Conservation (phyloP, 2,329 filamentous ascomycete genomes). For the Pseudonectria buxi region DNA sequence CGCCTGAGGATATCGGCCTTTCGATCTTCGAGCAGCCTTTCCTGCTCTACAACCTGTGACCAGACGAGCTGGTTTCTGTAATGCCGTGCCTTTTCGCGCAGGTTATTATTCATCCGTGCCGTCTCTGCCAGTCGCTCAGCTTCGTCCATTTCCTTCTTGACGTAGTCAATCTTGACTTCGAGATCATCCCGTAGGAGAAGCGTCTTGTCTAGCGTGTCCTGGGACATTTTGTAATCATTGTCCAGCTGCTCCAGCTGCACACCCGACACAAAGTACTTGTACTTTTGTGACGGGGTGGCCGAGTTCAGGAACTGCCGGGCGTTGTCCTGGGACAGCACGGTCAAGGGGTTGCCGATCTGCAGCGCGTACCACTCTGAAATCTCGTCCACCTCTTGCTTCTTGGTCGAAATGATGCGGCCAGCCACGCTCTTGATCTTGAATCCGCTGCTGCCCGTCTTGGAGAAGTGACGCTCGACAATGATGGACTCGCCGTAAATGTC, state of each 20-base stretch:
- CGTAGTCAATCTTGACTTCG: conserved; percentile 24
- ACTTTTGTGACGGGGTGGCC: conserved; percentile 77
- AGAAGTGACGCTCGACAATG: conserved; percentile 85
- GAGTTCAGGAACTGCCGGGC: conserved; percentile 87
- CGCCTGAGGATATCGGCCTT: conserved; percentile 23
- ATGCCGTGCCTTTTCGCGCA: conserved; percentile 54
- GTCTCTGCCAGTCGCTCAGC: conserved; percentile 59
- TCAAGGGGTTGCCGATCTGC: conserved; percentile 95
- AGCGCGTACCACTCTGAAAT: conserved; percentile 89
- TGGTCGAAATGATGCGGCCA: conserved; percentile 68
- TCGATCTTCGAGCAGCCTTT: conserved; percentile 42
- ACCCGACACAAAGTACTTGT: conserved; percentile 92
- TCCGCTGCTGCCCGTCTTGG: conserved; percentile 62
- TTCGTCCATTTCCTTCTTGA: conserved; percentile 42
- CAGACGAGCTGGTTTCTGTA: conserved; percentile 69
- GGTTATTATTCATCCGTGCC: conserved; percentile 58
- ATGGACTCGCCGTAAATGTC: conserved; percentile 80
- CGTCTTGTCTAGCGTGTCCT: conserved; percentile 67
- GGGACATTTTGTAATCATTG: conserved; percentile 80
- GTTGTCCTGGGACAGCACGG: conserved; percentile 90
- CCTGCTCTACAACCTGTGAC: conserved; percentile 76
- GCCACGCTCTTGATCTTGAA: conserved; percentile 79
- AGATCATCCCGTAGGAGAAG: conserved; percentile 31
- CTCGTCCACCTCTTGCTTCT: conserved; percentile 81
- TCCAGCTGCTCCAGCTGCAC: conserved; percentile 90